phyloP scores from a whole-genome alignment of 176 grass and related monocot genomes.

The Cenchrus fungigraminus region DNA sequence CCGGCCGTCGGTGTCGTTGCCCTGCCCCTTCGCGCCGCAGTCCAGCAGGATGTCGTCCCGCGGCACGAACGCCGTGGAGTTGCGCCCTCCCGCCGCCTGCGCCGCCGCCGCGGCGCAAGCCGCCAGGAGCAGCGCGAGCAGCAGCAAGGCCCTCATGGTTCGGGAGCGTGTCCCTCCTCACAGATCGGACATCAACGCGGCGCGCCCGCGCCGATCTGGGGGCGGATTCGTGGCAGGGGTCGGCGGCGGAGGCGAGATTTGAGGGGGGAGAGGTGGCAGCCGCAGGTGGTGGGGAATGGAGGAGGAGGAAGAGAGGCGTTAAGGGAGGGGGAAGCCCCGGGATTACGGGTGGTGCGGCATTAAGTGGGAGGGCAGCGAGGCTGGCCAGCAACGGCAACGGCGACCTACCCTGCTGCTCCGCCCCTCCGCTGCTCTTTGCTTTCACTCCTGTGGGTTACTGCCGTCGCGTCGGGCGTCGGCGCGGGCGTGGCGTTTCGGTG shows the following conservation, averaged over 20 bases:
- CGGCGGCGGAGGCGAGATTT: constrained; percentile 38
- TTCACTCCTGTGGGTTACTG: not conserved
- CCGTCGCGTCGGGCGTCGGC: not conserved
- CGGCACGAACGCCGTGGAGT: constrained; percentile 52
- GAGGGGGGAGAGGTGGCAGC: constrained; percentile 31
- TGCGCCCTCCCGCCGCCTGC: constrained; percentile 22
- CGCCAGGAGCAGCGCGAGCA: constrained; percentile 31
- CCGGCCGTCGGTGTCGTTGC: constrained; percentile 59
- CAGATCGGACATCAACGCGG: constrained; percentile 50
- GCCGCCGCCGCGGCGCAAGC: constrained; percentile 41
- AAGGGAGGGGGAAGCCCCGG: constrained; percentile 15
- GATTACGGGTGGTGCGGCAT: constrained; percentile 44
- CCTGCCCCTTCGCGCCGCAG: constrained; percentile 65
- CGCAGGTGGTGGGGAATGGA: not conserved
- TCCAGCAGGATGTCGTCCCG: constrained; percentile 79
- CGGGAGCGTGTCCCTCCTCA: not conserved
- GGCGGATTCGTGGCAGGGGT: not conserved
- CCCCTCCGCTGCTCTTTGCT: not conserved
- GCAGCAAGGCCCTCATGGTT: constrained; percentile 31
- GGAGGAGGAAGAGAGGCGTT: constrained; percentile 4
- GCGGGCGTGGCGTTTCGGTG: not conserved
- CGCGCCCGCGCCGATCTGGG: constrained; percentile 46
- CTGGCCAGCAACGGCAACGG: constrained; percentile 30
- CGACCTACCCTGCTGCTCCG: constrained; percentile 35
- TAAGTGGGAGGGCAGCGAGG: constrained; percentile 22